Evolutionary conservation across 1,139 yeast species (phyloP), one percentile per base, ranked within the genome.

Genomic region (Suhomyces wounanorum): DNA sequence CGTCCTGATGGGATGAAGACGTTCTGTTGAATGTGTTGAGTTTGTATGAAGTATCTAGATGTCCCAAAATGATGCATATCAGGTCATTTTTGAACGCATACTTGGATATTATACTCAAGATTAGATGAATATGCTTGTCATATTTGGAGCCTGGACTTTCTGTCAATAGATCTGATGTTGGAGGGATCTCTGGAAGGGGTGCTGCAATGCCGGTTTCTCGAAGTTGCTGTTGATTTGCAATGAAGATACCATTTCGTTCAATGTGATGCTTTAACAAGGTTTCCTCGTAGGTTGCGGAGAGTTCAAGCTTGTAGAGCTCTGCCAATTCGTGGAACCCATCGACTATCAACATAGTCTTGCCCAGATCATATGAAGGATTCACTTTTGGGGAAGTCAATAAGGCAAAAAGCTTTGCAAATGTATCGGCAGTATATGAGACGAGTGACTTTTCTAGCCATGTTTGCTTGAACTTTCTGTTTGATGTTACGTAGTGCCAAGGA

Each of bases 261-360:
- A 72, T 59, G 50, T 73, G 77, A 51, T 64, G 65, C 49, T 68
- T 67, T n/a, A 74, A 59, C 9, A 76, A 55, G 2, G 63, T 51
- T 46, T 73, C 75, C 56, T 75, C 78, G 52, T 75, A 69, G 3
- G 66, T 53, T 0, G 72, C 63, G 1, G 72, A 62, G 13, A 75
- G 51, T 51, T 76, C 76, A 25, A 70, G 57, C 45, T 66, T 65
- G 56, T 76, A 76, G 26, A 67, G 54, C 44, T 75, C 79, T 8
- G 73, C 47, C 14, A 70, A 46, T 42, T 74, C 76, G 56, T 75
- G 78, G 53, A 73, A 67, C 45, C 68, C 66, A 43, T 69, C 61
- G 14, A 75, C 55, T 1, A 75, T 51, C n/a, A 73, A 53, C 28
- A 69, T 40, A 2, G 56, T 54, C n/a, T 35, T 31, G 35, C n/a